Percentiles rank a stretch among this genome's conserved stretches.
phyloP scores from a whole-genome alignment of 164 flowering plant genomes.

The Sextonia rubra region DNA sequence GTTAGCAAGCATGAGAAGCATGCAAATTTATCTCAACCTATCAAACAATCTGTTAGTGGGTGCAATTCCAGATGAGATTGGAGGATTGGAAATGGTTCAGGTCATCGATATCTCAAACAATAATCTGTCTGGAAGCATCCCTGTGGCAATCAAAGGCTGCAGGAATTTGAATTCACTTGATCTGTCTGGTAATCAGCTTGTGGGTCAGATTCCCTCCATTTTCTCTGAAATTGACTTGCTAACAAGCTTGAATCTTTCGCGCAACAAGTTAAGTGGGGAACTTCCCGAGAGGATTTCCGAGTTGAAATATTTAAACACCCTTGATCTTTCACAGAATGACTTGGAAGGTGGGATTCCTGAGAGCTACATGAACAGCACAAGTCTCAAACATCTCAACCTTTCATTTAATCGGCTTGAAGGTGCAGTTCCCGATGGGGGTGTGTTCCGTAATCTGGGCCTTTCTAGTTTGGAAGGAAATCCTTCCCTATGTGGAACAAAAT shows the following conservation, averaged over 20 bases:
- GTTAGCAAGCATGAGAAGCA: slow-evolving; percentile 35
- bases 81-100: slow-evolving; percentile 60
- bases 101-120: slow-evolving; percentile 70
- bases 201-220: slow-evolving; percentile 39
- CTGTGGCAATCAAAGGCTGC: slow-evolving; percentile 46
- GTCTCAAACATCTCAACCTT: slow-evolving; percentile 56
- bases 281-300: slow-evolving; percentile 40
- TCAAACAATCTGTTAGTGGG: slow-evolving; percentile 58
- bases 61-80: slow-evolving; percentile 56
- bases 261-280: slow-evolving; percentile 45
- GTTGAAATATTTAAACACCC: slow-evolving; percentile 36
- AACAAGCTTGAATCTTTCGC: slow-evolving; percentile 52
- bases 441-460: slow-evolving; percentile 33
- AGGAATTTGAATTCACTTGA: slow-evolving; percentile 50
- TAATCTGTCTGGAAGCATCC: slow-evolving; percentile 58
- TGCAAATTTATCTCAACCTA: slow-evolving; percentile 51
- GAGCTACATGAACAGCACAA: slow-evolving; percentile 34
- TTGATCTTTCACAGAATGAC: slow-evolving; percentile 64
- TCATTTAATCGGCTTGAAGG: slow-evolving; percentile 74
- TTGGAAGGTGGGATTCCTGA: slow-evolving; percentile 55
- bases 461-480: slow-evolving; percentile 52
- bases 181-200: slow-evolving; percentile 54
- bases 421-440: slow-evolving; percentile 48
- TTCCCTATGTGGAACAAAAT: slow-evolving; percentile 54
- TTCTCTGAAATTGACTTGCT: slow-evolving; percentile 31